Evolutionary conservation across 805 yeast genomes (phyloP), one percentile per base, ranked within the genome.

Genomic region (Torulaspora microellipsoides): DNA sequence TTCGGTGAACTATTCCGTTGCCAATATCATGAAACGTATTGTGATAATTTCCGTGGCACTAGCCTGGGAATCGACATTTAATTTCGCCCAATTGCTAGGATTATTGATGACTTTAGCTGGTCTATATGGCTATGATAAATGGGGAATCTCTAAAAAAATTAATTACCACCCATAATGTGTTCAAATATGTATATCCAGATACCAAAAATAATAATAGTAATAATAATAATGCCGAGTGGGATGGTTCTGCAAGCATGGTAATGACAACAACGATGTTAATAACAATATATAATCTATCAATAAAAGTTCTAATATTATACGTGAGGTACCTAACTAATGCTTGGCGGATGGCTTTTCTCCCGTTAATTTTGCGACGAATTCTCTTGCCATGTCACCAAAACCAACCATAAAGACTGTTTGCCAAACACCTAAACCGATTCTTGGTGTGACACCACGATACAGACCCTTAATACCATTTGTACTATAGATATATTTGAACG

Each of bases 381-480:
- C 88, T 65, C 80, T 83, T 28, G 89, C 89, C 68, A 89, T 86
- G 62, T 93, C 99, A 65, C 98, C 99, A 54, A 93, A 80, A 10
- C 96, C 96, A 47, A 91, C 98, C 98, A 91, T 91, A 67, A 95
- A 91, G 36, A 91, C 88, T 2, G 98, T 91, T 73, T 93, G 99
- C 97, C 98, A 93, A 51, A 91, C 83, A 59, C 98, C 95, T 53
- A 93, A 77, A 44, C 95, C 97, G 55, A 93, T 79, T 76, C 99
- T 85, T 56, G 99, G 98, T 12, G 98, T 81, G 35, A 90, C 96
- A 63, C 99, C 99, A 67, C 96, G 78, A 66, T 90, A 93, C 50
- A 93, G 77, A 46, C 99, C 99, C 68, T 79, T 81, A 46, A 90
- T 47, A 55, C 99, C 99, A 62, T 83, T 86, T 55, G 81, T 78